These are phyloP conservation scores for Mycena vulgaris DNA, from an alignment of 768 basidiomycete genomes.

Conservation along the genomic window DNA sequence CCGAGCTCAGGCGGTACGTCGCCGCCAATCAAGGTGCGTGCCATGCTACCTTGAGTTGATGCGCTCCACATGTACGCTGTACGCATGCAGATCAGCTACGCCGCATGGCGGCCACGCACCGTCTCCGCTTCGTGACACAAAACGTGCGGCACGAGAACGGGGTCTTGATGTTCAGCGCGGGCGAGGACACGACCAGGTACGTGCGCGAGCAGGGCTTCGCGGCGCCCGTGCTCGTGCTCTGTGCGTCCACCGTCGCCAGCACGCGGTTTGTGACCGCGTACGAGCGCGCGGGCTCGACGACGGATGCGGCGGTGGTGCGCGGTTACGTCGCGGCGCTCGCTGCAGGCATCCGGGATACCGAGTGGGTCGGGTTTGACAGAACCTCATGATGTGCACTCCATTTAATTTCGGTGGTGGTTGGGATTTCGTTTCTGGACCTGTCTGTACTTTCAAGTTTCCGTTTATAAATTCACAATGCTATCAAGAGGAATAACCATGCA, in stretches of 20 bases:
- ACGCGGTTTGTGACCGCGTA: slow-evolving; percentile 13
- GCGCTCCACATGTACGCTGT: not conserved
- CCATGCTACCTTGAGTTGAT: not conserved
- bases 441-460: not conserved
- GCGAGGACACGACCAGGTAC: slow-evolving; percentile 17
- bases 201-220: slow-evolving; percentile 8
- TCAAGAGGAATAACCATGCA: too few species aligned
- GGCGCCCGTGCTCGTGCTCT: slow-evolving; percentile 23
- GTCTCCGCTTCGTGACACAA: slow-evolving; percentile 27
- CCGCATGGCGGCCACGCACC: slow-evolving; percentile 5
- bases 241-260: slow-evolving; percentile 13
- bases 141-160: slow-evolving; percentile 15
- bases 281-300: slow-evolving; percentile 26
- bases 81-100: slow-evolving; percentile 3
- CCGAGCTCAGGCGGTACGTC: slow-evolving; percentile 5
- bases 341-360: slow-evolving; percentile 22
- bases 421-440: not conserved
- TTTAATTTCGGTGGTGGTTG: too few species aligned
- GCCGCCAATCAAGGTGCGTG: slow-evolving; percentile 11
- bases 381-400: too few species aligned
- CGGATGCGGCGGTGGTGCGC: slow-evolving; percentile 20
- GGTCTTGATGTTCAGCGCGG: not conserved
- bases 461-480: too few species aligned
- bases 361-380: slow-evolving; percentile 31
- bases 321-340: slow-evolving; percentile 23